phyloP scores from a whole-genome alignment of 1,139 yeast species.

The Kodamaea plutei region DNA sequence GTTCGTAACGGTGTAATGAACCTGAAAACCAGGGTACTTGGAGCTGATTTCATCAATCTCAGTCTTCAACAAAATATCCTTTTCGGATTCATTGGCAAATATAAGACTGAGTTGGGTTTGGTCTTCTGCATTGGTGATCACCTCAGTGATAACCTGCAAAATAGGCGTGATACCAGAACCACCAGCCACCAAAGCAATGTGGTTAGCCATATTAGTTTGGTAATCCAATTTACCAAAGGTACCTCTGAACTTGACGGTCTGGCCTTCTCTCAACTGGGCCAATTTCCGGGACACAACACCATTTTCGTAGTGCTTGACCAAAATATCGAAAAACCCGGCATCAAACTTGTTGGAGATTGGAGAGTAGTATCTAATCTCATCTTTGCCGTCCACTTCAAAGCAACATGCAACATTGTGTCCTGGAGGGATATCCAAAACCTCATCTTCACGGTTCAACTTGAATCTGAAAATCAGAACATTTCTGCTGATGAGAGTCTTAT shows the following conservation, averaged over 20 bases:
- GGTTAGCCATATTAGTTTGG: conserved; percentile 53
- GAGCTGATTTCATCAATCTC: conserved; percentile 67
- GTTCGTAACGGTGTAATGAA: conserved; percentile 42
- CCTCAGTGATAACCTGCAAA: conserved; percentile 60
- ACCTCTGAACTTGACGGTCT: conserved; percentile 66
- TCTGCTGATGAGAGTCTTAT: conserved; percentile 64
- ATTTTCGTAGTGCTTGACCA: conserved; percentile 67
- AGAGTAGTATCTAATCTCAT: conserved; percentile 64
- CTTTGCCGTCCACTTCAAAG: conserved; percentile 52
- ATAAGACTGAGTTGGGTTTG: conserved; percentile 54
- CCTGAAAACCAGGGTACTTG: conserved; percentile 57
- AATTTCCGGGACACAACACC: conserved; percentile 65
- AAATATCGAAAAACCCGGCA: conserved; percentile 66
- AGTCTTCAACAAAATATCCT: conserved; percentile 64
- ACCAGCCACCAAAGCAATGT: conserved; percentile 72
- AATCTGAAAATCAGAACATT: conserved; percentile 73
- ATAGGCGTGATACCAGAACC: conserved; percentile 82
- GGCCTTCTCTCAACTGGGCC: conserved; percentile 61
- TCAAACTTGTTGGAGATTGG: conserved; percentile 72
- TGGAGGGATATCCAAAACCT: conserved; percentile 60
- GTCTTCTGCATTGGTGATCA: conserved; percentile 66
- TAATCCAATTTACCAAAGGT: conserved; percentile 73
- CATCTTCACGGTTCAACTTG: conserved; percentile 56
- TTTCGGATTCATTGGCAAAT: conserved; percentile 68
- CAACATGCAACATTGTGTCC: conserved; percentile 74